Evolutionary conservation across 352 stramenopile genomes (phyloP).

Genomic region (Blastocystis sp.): DNA sequence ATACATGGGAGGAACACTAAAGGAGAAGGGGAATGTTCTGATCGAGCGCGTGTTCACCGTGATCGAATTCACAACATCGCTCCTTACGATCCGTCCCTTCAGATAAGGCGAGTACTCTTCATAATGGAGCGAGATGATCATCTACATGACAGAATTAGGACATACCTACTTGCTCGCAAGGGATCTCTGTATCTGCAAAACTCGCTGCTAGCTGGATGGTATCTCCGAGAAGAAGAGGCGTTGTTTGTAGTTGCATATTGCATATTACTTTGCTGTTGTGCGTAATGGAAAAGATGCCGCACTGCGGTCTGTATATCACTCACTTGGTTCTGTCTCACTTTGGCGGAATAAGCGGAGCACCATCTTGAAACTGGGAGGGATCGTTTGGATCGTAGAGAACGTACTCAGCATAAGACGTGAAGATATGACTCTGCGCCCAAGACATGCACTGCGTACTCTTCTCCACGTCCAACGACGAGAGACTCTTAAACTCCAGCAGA

Average conservation of each 20-base stretch:
- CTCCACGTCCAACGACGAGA: slow-evolving; percentile 6
- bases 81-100: slow-evolving; percentile 1
- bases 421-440: neutral
- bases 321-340: neutral
- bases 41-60: neutral
- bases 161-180: neutral
- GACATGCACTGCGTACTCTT: neutral
- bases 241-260: neutral
- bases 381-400: neutral
- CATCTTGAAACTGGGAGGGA: neutral
- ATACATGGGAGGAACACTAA: slow-evolving; percentile 35
- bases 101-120: slow-evolving; percentile 33
- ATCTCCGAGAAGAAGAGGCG: neutral
- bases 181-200: slow-evolving; percentile 1
- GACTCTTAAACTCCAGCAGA: neutral
- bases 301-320: neutral
- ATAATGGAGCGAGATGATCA: slow-evolving; percentile 38
- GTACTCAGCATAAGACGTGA: slow-evolving; percentile 13
- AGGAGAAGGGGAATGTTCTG: slow-evolving; percentile 27
- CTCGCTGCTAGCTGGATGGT: neutral
- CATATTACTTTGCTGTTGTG: slow-evolving; percentile 15
- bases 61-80: neutral
- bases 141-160: neutral
- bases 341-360: neutral
- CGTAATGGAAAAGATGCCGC: slow-evolving; percentile 35